phyloP scores from a whole-genome alignment of 768 basidiomycete genomes.

The Russula compacta region DNA sequence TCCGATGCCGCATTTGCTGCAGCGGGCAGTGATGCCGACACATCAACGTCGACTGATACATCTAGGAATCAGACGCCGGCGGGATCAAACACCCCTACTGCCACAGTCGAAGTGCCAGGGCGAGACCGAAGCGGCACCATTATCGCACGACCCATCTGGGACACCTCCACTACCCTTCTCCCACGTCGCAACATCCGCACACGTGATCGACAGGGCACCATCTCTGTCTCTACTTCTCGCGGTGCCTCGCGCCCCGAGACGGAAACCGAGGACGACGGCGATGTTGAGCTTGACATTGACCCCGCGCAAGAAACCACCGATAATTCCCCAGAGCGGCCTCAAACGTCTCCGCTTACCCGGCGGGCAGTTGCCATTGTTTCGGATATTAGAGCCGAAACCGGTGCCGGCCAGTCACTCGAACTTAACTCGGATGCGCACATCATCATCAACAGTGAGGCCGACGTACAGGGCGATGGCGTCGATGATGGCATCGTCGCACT shows the following conservation, averaged over 20 bases:
- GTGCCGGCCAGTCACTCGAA: constrained; percentile 29
- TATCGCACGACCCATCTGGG: constrained; percentile 58
- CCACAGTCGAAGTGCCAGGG: constrained; percentile 47
- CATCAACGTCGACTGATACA: constrained; percentile 54
- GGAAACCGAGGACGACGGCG: constrained; percentile 73
- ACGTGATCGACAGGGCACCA: constrained; percentile 20
- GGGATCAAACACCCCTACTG: constrained; percentile 50
- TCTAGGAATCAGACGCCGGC: constrained; percentile 52
- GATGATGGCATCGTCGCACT: constrained; percentile 71
- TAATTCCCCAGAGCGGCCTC: constrained; percentile 21
- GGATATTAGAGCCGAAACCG: constrained; percentile 26
- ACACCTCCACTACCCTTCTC: constrained; percentile 26
- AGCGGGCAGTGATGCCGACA: constrained; percentile 48
- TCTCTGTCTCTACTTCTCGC: constrained; percentile 21
- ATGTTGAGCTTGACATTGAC: constrained; percentile 47
- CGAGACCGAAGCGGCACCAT: constrained; percentile 72
- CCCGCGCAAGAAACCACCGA: constrained; percentile 23
- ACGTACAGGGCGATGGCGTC: constrained; percentile 41
- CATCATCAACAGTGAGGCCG: constrained; percentile 41
- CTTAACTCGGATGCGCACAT: constrained; percentile 42
- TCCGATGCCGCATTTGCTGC: constrained; percentile 20
- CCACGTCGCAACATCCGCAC: constrained; percentile 25
- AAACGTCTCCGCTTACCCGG: constrained; percentile 28
- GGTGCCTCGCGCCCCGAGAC: constrained; percentile 57
- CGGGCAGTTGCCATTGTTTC: constrained; percentile 43